Percentiles rank a stretch among this genome's conserved stretches.
phyloP scores from a whole-genome alignment of 139 green algal genomes.

The Chlamydomonas eustigma region DNA sequence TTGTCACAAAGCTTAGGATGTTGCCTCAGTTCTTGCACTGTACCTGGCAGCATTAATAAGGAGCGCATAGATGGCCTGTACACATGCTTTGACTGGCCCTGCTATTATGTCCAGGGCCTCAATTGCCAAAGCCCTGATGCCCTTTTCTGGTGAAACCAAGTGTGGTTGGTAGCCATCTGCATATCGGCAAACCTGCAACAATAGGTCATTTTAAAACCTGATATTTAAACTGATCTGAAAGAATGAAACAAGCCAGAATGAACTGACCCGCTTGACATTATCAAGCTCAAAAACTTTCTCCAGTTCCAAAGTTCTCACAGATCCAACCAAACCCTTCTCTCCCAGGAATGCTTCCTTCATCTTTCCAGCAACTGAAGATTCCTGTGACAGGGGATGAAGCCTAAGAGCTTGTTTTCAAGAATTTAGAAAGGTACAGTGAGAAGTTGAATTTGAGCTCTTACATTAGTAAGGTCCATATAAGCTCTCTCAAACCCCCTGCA shows the following conservation, averaged over 20 bases:
- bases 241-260: no score
- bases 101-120: constrained; percentile 58
- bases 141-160: constrained; percentile 82
- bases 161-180: constrained; percentile 86
- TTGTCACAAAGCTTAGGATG: no score
- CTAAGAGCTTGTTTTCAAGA: background rate
- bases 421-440: background rate
- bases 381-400: constrained; percentile 52
- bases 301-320: constrained; percentile 65
- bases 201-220: background rate
- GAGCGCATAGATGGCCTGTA: constrained; percentile 63
- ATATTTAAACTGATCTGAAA: no score
- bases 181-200: constrained; percentile 63
- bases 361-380: constrained; percentile 63
- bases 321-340: constrained; percentile 51
- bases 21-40: no score
- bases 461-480: constrained; percentile 53
- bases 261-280: constrained; percentile 67
- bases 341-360: constrained; percentile 68
- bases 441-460: background rate
- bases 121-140: constrained; percentile 68
- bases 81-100: constrained; percentile 55
- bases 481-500: constrained; percentile 84
- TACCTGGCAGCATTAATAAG: constrained; percentile 53
- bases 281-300: constrained; percentile 78